Evolutionary conservation across 192 early-diverging fungal genomes (phyloP), one percentile per base, ranked within the genome.

Genomic region (Geranomyces variabilis): DNA sequence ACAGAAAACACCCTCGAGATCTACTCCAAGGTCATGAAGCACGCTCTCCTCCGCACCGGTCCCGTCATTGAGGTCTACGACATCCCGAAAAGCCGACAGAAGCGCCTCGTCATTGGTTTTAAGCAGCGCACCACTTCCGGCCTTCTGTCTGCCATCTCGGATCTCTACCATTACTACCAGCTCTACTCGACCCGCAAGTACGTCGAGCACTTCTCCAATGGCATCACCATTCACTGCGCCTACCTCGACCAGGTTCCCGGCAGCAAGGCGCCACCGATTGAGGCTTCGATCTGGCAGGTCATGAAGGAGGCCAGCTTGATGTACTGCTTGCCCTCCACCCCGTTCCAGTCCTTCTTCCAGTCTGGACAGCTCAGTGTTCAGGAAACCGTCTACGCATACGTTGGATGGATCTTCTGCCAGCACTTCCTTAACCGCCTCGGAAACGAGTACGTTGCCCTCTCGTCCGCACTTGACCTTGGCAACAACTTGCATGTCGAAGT

Each of bases 151-250:
- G 95, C 96, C 68, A 86, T 99, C 82, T 94, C 92, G 22, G 95
- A 99, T 79, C 84, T 99, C 78, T 99, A 97, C 87, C 96, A 99
- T 87, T 99, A 91, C 86, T 99, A 99, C 83, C 87, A 91, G 70
- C 80, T 99, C 67, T 96, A 90, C 81, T 94, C 95, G 67, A 93
- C 95, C 63, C 87, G 96, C 72, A 98, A 98, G 86, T 97, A 98
- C 84, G 94, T 96, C 72, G 96, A 99, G 86, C 94, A 99, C 85
- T 99, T 99, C 79, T 96, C 96, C 36, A 97, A 97, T 80, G 96
- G 96, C 77, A 90, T 99, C 47, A 97, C 96, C 57, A 90, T 99
- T 72, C 89, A 95, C 79, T 90, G 88, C 71, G 80, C 97, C 62
- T 99, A 99, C 84, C 84, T 98, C 55, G 90, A 93, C 74, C 91